Evolutionary conservation across 768 basidiomycete genomes (phyloP), one percentile per base, ranked within the genome.

Genomic region (Lentinus tigrinus): DNA sequence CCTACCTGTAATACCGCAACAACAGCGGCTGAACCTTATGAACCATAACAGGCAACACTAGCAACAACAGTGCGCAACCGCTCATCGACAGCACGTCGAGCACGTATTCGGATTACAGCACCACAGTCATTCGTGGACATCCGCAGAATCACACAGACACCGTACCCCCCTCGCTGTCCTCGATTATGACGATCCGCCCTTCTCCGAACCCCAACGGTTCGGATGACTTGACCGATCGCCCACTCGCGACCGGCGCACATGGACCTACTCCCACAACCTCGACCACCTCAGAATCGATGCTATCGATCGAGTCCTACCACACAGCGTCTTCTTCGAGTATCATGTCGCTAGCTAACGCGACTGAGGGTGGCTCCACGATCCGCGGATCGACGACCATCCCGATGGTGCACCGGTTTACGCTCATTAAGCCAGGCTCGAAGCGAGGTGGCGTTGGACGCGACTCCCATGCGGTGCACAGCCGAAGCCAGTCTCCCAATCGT

Each of bases 371-470:
- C 19, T 90, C 89, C 1, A 88, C 88, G 7, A 79, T 88, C 47
- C 76, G 77, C 36, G 75, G 81, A 3, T 63, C 36, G 3, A 9
- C 81, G 1, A 71, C 77, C 5, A 72, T 75, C 3, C 79, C 85
- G 0, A 77, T 86, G 51, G 79, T 93, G 3, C 93, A 95, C 70
- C 87, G 94, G 17, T 95, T 95, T 77, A 89, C 93, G 21, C 79
- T 95, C 31, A 79, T 94, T 65, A 91, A 88, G 70, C 91, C 92
- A 16, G 91, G 91, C 3, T 76, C 74, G 27, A 88, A 85, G 71
- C 84, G 85, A 3, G 47, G 51, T 17, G 47, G 54, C 11, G 40
- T 38, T 3, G 62, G 47, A 21, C 27, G 39, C n/a, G 55, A 52
- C 21, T 21, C 16, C 1, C 23, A 47, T 37, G 54, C 47, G 19